Conservation (phyloP, 768 basidiomycete genomes). For the Leccinum aurantiacum region DNA sequence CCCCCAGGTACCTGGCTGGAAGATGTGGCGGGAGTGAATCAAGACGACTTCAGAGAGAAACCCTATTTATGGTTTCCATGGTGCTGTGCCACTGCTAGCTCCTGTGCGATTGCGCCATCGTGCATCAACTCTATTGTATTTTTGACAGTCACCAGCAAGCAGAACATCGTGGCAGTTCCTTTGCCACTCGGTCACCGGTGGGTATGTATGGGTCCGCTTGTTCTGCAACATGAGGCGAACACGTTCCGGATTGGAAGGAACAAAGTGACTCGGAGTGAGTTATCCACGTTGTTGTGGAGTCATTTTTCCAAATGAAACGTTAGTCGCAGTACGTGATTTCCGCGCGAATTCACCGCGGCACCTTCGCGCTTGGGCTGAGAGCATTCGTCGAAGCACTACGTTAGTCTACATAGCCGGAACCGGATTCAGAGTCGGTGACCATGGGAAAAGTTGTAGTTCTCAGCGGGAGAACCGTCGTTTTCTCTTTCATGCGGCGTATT, state of each 20-base stretch:
- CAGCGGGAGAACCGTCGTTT: background rate
- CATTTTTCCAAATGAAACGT: background rate
- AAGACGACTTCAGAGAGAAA: background rate
- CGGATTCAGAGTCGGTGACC: no score
- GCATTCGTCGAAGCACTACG: no score
- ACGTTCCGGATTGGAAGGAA: background rate
- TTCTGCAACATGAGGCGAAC: background rate
- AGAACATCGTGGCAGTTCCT: no score
- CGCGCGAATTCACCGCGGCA: background rate
- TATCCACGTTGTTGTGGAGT: no score
- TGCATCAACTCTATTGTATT: background rate
- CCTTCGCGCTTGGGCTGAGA: background rate
- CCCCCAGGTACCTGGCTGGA: no score
- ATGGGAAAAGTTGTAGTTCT: no score
- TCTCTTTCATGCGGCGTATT: background rate
- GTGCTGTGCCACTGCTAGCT: background rate
- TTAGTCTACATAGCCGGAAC: no score
- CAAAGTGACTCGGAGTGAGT: background rate
- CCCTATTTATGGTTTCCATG: background rate
- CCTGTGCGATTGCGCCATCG: background rate
- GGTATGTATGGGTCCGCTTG: background rate
- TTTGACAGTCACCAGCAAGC: background rate
- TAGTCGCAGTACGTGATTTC: background rate
- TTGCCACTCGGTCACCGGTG: no score
- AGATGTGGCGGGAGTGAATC: background rate